Conservation (phyloP, 1,139 yeast species). For the Saccharomyces hybrid region DNA sequence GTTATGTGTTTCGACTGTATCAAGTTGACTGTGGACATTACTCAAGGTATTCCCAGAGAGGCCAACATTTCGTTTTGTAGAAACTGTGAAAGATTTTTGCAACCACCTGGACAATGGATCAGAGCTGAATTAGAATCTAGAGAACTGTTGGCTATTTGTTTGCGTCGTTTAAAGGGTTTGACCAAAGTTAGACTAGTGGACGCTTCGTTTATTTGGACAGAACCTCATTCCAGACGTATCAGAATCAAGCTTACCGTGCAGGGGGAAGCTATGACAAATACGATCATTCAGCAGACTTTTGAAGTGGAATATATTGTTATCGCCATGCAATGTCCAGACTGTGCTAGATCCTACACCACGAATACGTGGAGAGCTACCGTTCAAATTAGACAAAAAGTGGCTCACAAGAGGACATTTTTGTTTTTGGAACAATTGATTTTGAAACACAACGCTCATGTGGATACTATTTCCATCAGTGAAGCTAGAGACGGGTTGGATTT, state of each 20-base stretch:
- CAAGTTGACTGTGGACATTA: slow-evolving; percentile 84
- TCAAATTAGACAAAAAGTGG: slow-evolving; percentile 94
- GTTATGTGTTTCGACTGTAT: slow-evolving; percentile 98
- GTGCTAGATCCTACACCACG: slow-evolving; percentile 92
- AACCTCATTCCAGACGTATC: slow-evolving; percentile 94
- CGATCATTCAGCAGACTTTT: slow-evolving; percentile 89
- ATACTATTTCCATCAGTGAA: slow-evolving; percentile 88
- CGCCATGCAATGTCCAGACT: slow-evolving; percentile 97
- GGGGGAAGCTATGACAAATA: slow-evolving; percentile 90
- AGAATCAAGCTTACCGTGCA: slow-evolving; percentile 87
- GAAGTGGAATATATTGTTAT: slow-evolving; percentile 91
- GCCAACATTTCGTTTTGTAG: slow-evolving; percentile 89
- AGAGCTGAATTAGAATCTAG: slow-evolving; percentile 85
- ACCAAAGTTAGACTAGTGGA: slow-evolving; percentile 83
- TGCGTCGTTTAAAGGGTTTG: slow-evolving; percentile 81
- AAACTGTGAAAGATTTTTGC: slow-evolving; percentile 91
- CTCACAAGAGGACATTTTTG: slow-evolving; percentile 92
- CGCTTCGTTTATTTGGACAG: slow-evolving; percentile 97
- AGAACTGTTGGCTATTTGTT: slow-evolving; percentile 82
- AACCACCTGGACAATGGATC: slow-evolving; percentile 93
- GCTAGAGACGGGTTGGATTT: slow-evolving; percentile 92
- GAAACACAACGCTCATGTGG: slow-evolving; percentile 89
- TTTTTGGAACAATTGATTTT: slow-evolving; percentile 90
- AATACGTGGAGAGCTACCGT: slow-evolving; percentile 97
- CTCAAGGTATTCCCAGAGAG: slow-evolving; percentile 93